Conservation (phyloP, 352 stramenopile species). For the Pythium plurisporium region DNA sequence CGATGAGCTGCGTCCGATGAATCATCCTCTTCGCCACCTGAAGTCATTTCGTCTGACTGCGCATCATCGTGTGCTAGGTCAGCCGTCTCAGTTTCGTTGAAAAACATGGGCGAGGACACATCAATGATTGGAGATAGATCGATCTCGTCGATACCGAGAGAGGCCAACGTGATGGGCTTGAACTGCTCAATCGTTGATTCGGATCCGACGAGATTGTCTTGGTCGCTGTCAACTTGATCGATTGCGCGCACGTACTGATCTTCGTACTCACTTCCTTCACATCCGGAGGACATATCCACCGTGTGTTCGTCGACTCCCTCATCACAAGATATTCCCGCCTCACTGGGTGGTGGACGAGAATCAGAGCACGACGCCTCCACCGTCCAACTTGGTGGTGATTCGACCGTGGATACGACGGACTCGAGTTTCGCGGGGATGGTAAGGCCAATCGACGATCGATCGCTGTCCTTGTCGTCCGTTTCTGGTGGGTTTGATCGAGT, state of each 20-base stretch:
- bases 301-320: too few relatives aligned
- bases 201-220: not conserved
- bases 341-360: too few relatives aligned
- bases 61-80: not conserved
- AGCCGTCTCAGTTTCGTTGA: not conserved
- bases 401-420: not conserved
- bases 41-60: too few relatives aligned
- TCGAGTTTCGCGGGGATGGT: not conserved
- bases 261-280: not conserved
- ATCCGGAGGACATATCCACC: too few relatives aligned
- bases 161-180: conserved; percentile 35
- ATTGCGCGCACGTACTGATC: not conserved
- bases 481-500: not conserved
- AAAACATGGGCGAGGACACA: not conserved
- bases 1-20: too few relatives aligned
- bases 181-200: not conserved
- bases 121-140: conserved; percentile 31
- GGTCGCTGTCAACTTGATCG: not conserved
- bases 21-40: too few relatives aligned
- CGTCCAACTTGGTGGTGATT: too few relatives aligned
- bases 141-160: conserved; percentile 41
- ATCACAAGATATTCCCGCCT: too few relatives aligned
- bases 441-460: not conserved
- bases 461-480: not conserved
- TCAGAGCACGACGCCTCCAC: too few relatives aligned